These are phyloP conservation scores for Lithohypha guttulata DNA, from an alignment of 2,329 filamentous ascomycete species.

Conservation along the genomic window DNA sequence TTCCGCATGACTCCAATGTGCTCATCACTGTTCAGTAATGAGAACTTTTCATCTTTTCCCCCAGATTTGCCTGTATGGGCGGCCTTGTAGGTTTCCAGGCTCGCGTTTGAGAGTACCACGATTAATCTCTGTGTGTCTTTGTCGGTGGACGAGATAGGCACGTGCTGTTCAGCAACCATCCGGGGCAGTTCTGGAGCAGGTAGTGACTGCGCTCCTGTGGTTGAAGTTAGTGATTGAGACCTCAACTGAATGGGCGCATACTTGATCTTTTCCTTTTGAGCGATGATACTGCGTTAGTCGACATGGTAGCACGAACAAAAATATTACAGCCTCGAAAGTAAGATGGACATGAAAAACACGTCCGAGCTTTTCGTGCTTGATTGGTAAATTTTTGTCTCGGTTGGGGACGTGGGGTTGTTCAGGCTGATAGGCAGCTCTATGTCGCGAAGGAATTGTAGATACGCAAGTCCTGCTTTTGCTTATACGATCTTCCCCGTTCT, in stretches of 20 bases:
- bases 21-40: constrained; percentile 94
- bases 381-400: too few species aligned
- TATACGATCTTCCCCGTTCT: too few species aligned
- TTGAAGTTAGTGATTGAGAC: constrained; percentile 92
- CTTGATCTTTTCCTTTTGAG: constrained; percentile 18
- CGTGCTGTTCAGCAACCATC: constrained; percentile 84
- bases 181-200: constrained; percentile 84
- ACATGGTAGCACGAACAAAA: too few species aligned
- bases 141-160: constrained; percentile 71
- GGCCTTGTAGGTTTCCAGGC: constrained; percentile 93
- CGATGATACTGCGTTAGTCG: constrained; percentile 9
- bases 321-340: too few species aligned
- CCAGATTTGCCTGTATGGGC: constrained; percentile 58
- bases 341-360: too few species aligned
- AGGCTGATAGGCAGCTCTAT: too few species aligned
- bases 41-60: constrained; percentile 86
- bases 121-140: constrained; percentile 87
- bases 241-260: constrained; percentile 38
- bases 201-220: constrained; percentile 88
- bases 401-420: too few species aligned
- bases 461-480: too few species aligned
- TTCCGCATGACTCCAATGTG: constrained; percentile 99
- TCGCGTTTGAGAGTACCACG: constrained; percentile 93
- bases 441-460: too few species aligned
- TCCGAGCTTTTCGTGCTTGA: too few species aligned